Percentiles rank a stretch among this genome's conserved stretches.
These are phyloP conservation scores for Ophiosphaerella korrae DNA, from an alignment of 2,329 filamentous ascomycete genomes.

Conservation along the genomic window DNA sequence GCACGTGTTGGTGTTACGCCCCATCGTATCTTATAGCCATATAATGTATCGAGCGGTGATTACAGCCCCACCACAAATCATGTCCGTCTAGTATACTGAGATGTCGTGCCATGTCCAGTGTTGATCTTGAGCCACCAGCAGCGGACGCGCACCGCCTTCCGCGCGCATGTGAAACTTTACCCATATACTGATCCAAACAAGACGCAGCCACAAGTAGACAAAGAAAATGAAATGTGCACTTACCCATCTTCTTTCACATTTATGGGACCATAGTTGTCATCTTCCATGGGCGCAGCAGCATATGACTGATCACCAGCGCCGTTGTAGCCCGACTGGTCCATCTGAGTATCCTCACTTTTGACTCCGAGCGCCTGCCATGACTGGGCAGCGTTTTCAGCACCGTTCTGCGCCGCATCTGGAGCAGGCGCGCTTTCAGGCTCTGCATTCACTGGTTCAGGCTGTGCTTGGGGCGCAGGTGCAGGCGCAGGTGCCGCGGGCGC, in stretches of 20 bases:
- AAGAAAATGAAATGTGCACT: slow-evolving; percentile 51
- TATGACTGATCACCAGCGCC: slow-evolving; percentile 37
- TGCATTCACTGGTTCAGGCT: slow-evolving; percentile 26
- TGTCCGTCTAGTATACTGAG: too few relatives aligned
- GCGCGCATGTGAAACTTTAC: background rate
- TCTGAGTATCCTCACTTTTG: slow-evolving; percentile 34
- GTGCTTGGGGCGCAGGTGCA: slow-evolving; percentile 15
- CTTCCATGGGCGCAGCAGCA: slow-evolving; percentile 39
- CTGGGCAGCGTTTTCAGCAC: slow-evolving; percentile 17
- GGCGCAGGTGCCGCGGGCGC: slow-evolving; percentile 31
- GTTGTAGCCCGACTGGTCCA: slow-evolving; percentile 37
- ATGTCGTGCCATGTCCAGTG: background rate
- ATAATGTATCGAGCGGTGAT: background rate
- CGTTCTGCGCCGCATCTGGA: slow-evolving; percentile 20
- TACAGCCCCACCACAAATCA: background rate
- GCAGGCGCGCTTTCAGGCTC: slow-evolving; percentile 24
- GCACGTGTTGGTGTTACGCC: slow-evolving; percentile 1
- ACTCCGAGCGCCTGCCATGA: slow-evolving; percentile 25
- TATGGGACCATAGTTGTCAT: slow-evolving; percentile 58
- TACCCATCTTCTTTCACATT: slow-evolving; percentile 92
- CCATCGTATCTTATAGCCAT: slow-evolving; percentile 2
- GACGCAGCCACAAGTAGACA: slow-evolving; percentile 20
- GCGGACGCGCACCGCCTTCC: background rate
- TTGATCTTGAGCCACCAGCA: background rate
- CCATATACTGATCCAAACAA: slow-evolving; percentile 25